Conservation (phyloP, 2,329 filamentous ascomycete species). For the Neopestalotiopsis sp. region DNA sequence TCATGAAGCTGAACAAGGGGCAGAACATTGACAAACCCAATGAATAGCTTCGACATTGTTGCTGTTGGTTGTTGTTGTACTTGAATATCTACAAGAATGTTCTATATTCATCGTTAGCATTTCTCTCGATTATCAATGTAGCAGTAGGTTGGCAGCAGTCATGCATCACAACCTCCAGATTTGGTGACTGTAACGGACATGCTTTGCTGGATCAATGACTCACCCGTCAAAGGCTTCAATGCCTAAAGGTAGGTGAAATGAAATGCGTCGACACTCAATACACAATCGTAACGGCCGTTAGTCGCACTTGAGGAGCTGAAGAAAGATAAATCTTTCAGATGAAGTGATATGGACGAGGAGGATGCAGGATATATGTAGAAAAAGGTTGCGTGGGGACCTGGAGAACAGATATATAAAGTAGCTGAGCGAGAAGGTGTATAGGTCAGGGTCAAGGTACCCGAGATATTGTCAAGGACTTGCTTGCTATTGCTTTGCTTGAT, state of each 20-base stretch:
- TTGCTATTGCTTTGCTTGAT: conserved; percentile 1
- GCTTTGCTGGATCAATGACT: neutral
- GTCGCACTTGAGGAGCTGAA: neutral
- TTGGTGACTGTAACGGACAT: neutral
- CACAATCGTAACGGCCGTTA: conserved; percentile 20
- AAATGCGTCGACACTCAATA: neutral
- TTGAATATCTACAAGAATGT: conserved; percentile 3
- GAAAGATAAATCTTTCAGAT: neutral
- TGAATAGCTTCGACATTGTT: conserved; percentile 91
- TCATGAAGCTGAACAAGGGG: neutral
- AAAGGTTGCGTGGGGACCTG: conserved; percentile 25
- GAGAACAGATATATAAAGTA: conserved; percentile 24
- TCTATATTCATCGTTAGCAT: neutral
- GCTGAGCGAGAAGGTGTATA: conserved; percentile 22
- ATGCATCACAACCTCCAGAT: neutral
- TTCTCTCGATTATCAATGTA: too few species aligned
- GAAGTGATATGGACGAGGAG: conserved; percentile 10
- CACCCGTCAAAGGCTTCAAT: neutral
- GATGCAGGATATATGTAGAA: conserved; percentile 11
- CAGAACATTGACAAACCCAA: conserved; percentile 71
- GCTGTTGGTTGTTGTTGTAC: neutral
- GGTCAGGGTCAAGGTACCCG: conserved; percentile 21
- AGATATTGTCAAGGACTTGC: neutral
- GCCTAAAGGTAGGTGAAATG: neutral
- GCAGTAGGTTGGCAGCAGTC: neutral